These are phyloP conservation scores for Suhomyces xylopsoci DNA, from an alignment of 805 yeast species.

Conservation along the genomic window DNA sequence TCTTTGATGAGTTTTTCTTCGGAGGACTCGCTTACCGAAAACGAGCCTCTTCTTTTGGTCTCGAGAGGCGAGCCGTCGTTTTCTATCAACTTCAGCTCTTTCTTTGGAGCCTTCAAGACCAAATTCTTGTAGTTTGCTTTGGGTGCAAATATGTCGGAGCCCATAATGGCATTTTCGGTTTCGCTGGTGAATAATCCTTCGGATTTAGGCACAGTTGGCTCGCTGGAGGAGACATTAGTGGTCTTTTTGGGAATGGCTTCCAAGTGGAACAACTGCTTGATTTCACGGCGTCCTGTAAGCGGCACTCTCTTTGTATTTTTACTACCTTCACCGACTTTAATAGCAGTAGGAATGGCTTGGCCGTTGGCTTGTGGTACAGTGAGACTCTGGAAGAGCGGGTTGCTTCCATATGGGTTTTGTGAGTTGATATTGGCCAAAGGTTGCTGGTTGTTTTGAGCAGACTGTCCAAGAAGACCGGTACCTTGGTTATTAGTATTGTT, in stretches of 20 bases:
- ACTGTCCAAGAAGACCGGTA: slow-evolving; percentile 11
- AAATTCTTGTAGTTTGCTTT: slow-evolving; percentile 52
- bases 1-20: background rate
- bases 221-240: background rate
- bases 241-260: slow-evolving; percentile 16
- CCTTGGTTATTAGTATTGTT: slow-evolving; percentile 12
- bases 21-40: background rate
- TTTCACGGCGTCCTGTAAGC: slow-evolving; percentile 54
- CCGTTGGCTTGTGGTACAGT: slow-evolving; percentile 33
- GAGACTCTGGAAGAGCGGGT: slow-evolving; percentile 59
- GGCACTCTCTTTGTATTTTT: slow-evolving; percentile 54
- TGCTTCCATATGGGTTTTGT: slow-evolving; percentile 73
- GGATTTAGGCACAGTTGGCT: background rate
- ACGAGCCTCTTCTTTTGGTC: background rate
- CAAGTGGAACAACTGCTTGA: slow-evolving; percentile 51
- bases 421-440: slow-evolving; percentile 29
- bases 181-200: slow-evolving; percentile 26
- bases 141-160: slow-evolving; percentile 71
- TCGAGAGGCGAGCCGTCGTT: background rate
- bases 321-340: slow-evolving; percentile 16
- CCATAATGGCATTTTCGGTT: slow-evolving; percentile 65
- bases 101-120: slow-evolving; percentile 46
- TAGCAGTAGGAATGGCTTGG: slow-evolving; percentile 30
- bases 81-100: slow-evolving; percentile 7
- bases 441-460: slow-evolving; percentile 20